These are phyloP conservation scores for Esteya vermicola DNA, from an alignment of 2,329 filamentous ascomycete genomes.

Conservation along the genomic window DNA sequence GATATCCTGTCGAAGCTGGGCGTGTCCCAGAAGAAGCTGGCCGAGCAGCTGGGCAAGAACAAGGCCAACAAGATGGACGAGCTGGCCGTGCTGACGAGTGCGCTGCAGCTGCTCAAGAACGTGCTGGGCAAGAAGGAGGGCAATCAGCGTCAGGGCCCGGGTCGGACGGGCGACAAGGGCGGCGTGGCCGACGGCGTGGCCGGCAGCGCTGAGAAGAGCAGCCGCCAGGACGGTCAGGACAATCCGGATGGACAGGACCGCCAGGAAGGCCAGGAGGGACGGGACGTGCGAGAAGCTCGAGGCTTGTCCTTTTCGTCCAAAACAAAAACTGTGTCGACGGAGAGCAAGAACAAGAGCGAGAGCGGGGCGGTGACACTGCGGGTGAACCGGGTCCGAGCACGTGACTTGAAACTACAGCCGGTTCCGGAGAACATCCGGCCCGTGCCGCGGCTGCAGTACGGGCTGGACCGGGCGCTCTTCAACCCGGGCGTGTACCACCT, in stretches of 20 bases:
- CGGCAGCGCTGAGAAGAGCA: background rate
- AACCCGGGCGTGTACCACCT: conserved; percentile 87
- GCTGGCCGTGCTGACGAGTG: conserved; percentile 21
- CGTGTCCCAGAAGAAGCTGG: conserved; percentile 6
- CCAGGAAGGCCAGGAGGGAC: too few relatives aligned
- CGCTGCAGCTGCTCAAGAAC: conserved; percentile 22
- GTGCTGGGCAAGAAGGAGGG: conserved; percentile 15
- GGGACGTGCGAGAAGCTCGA: too few relatives aligned
- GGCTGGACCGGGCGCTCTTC: conserved; percentile 82
- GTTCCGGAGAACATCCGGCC: conserved; percentile 19
- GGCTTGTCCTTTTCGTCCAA: too few relatives aligned
- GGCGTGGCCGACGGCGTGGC: too few relatives aligned
- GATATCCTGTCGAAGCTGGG: conserved; percentile 13
- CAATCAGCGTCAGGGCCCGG: background rate
- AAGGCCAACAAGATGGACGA: conserved; percentile 15
- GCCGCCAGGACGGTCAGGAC: too few relatives aligned
- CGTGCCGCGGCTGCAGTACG: conserved; percentile 54
- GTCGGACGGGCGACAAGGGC: background rate
- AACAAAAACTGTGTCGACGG: too few relatives aligned
- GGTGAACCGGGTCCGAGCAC: conserved; percentile 15
- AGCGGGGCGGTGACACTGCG: too few relatives aligned
- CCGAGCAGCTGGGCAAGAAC: conserved; percentile 1
- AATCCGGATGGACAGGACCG: too few relatives aligned
- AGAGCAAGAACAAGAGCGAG: too few relatives aligned
- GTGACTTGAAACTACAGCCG: conserved; percentile 16